These are phyloP conservation scores for Geotrichum reessii DNA, from an alignment of 1,139 yeast genomes.

Conservation along the genomic window DNA sequence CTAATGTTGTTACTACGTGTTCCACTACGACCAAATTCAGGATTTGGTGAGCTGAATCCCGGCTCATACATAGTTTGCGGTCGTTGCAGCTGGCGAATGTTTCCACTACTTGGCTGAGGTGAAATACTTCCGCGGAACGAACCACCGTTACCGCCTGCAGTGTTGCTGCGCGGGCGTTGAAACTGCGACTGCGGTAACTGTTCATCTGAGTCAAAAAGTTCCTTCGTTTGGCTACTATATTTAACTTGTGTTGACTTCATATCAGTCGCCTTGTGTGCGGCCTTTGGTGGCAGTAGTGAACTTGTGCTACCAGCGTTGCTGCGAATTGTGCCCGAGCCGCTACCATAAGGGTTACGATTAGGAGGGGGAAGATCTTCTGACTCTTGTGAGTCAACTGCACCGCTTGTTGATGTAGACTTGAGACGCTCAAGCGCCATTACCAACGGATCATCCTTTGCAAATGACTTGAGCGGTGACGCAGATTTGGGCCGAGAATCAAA, in stretches of 20 bases:
- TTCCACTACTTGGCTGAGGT: conserved; percentile 5
- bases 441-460: conserved; percentile 42
- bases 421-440: conserved; percentile 60
- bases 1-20: conserved; percentile 1
- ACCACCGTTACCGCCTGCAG: conserved; percentile 3
- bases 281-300: conserved; percentile 29
- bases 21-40: conserved; percentile 12
- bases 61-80: conserved; percentile 16
- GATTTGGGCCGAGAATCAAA: conserved; percentile 23
- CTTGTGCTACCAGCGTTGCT: conserved; percentile 7
- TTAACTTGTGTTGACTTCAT: conserved; percentile 32
- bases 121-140: conserved; percentile 12
- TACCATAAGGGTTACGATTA: conserved; percentile 16
- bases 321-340: conserved; percentile 1
- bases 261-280: conserved; percentile 35
- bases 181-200: conserved; percentile 13
- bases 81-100: conserved; percentile 1
- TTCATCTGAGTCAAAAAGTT: conserved; percentile 25
- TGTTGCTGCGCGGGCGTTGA: conserved; percentile 1
- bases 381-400: neutral
- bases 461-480: conserved; percentile 26
- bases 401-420: conserved; percentile 37
- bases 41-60: conserved; percentile 12
- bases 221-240: conserved; percentile 30
- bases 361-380: neutral